These are phyloP conservation scores for Pleurotus platypus DNA, from an alignment of 768 basidiomycete species.

Conservation along the genomic window DNA sequence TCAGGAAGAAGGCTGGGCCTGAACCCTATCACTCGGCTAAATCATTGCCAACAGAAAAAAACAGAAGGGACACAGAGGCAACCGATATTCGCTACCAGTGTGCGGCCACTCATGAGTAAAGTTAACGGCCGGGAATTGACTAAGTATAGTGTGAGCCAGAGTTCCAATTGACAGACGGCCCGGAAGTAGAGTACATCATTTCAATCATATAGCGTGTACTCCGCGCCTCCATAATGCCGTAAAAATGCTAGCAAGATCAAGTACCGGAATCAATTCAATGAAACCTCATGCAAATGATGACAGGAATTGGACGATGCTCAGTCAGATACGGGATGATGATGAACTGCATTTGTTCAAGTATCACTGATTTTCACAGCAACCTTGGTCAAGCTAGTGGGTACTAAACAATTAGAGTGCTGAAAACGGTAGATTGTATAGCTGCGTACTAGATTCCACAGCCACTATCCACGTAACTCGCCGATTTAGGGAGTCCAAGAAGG, in stretches of 20 bases:
- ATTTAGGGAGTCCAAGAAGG: slow-evolving; percentile 21
- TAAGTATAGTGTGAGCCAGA: slow-evolving; percentile 1
- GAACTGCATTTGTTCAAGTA: too few species aligned
- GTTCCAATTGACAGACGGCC: slow-evolving; percentile 7
- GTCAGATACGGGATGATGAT: too few species aligned
- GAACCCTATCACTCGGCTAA: slow-evolving; percentile 8
- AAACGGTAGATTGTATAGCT: too few species aligned
- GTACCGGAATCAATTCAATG: not conserved
- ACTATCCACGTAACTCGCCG: too few species aligned
- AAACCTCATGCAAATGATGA: too few species aligned
- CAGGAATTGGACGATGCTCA: too few species aligned
- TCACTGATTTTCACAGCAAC: too few species aligned
- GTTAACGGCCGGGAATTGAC: slow-evolving; percentile 1
- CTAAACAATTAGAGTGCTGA: too few species aligned
- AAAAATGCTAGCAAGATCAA: slow-evolving; percentile 5
- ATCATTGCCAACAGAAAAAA: slow-evolving; percentile 6
- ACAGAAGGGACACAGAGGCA: not conserved
- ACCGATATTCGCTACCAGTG: not conserved
- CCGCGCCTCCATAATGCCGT: slow-evolving; percentile 7
- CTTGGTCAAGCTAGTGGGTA: too few species aligned
- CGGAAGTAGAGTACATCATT: slow-evolving; percentile 4
- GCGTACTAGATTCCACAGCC: too few species aligned
- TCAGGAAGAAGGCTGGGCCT: not conserved
- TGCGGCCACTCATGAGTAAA: not conserved
- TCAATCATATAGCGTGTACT: slow-evolving; percentile 6